Evolutionary conservation across 1,284 basidiomycete genomes (phyloP), one percentile per base, ranked within the genome.

Genomic region (Rhodotorula glutinis): DNA sequence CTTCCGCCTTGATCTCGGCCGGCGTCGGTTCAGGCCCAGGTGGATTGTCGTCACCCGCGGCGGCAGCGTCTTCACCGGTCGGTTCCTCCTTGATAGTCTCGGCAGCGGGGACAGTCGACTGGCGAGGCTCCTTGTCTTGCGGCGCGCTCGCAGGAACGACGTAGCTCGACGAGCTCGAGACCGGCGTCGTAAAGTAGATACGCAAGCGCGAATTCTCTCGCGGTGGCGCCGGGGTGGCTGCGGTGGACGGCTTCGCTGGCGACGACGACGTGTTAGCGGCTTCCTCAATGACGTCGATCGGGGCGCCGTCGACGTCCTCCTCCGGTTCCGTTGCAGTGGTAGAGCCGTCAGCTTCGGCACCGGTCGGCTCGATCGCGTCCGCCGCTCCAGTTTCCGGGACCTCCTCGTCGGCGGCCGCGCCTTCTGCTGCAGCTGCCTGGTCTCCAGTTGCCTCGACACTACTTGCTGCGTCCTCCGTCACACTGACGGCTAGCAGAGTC

Each of bases 291-390:
- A 33, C 16, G 25, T 55, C 57, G 43, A 25, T 41, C 3, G 59
- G 59, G 5, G 47, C 40, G 21, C 76, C 76, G 65, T 79, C 78
- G 66, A 78, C 74, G 58, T 79, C 76, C 63, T 79, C 77, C 66
- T 78, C 77, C 33, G 5, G 33, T 38, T 38, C 33, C 11, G 33
- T 38, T 38, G 33, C 33, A 11, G 11, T 11, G 33, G 33, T 38
- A 38, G 33, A 38, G 33, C 5, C 33, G 33, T 38, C 33, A 5
- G 33, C 7, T 5, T 38, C 33, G 33, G 33, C 11, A 38, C 7
- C 33, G 5, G 33, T 7, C 5, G 11, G 7, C 33, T 38, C 33
- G 33, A 38, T 38, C 11, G 7, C 33, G 33, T 38, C 33, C 59
- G 82, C 81, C 52, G 79, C 81, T 25, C 74, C 77, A 46, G 70